phyloP scores from a whole-genome alignment of 352 stramenopile genomes.

The Thalassiosira hispida region DNA sequence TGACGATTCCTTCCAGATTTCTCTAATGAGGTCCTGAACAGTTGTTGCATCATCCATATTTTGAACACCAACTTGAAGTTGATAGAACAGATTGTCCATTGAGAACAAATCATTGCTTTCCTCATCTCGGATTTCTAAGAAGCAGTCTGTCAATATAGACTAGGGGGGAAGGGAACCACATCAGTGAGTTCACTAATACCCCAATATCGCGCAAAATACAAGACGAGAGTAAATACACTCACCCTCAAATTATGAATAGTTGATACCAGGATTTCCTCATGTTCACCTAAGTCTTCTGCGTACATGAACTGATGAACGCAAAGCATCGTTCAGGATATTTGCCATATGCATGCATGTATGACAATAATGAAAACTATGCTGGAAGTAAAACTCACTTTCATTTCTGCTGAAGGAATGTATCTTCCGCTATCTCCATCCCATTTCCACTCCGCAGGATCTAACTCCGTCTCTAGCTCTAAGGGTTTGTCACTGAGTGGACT shows the following conservation, averaged over 20 bases:
- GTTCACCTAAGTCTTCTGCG: constrained; percentile 32
- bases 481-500: constrained; percentile 20
- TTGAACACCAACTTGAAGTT: constrained; percentile 54
- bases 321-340: not conserved
- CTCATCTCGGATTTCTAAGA: constrained; percentile 36
- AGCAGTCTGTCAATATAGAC: constrained; percentile 31
- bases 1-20: constrained; percentile 71
- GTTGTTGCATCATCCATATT: constrained; percentile 53
- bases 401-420: constrained; percentile 54
- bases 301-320: constrained; percentile 40
- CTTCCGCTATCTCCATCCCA: constrained; percentile 23
- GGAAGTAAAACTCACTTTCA: constrained; percentile 40
- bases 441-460: constrained; percentile 50
- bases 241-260: constrained; percentile 38
- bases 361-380: constrained; percentile 6
- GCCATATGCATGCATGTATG: not conserved
- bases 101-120: constrained; percentile 42
- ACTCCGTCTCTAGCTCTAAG: constrained; percentile 51
- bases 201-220: no score
- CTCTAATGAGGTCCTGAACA: constrained; percentile 71
- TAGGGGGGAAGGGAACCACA: not conserved
- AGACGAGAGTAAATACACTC: constrained; percentile 10
- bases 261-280: constrained; percentile 16
- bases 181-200: no score
- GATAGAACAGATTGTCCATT: constrained; percentile 60